Base-by-base conservation (phyloP, 2,329 filamentous ascomycete genomes). In the Raffaelea albimanens region DNA sequence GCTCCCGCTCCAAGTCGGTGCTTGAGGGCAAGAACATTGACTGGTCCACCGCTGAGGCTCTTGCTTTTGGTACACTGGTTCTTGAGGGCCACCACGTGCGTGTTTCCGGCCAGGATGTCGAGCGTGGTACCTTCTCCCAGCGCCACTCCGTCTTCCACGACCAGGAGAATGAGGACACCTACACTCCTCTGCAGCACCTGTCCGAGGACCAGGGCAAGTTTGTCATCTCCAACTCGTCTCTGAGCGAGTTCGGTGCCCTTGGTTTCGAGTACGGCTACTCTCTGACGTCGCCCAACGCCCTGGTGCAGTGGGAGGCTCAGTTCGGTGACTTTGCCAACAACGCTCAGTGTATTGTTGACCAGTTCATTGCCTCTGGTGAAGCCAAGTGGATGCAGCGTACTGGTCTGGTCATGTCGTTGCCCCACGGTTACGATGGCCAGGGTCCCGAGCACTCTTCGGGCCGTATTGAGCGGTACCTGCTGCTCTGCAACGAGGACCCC, bases 251-350 rank as follows among this genome's bases (percentile, higher is more conserved):
- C 47, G 75, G 73, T 59, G 85, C 81, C 52, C 86, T 98, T 53
- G 93, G 93, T 46, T 98, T 98, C 65, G 93, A 98, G 69, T 98
- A 98, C 61, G 93, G 93, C 52, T 98, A 98, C 75, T 98, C 93
- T 3, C 73, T 98, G 52, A 95, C 90, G 23, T 97, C 93, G 25
- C 93, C 93, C 49, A 95, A 96, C 63, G 91, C 93, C 34, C 80
- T 98, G 22, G 91, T 98, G 58, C 95, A 98, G 82, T 98, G 93
- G 93, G 93, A 98, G 72, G 93, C 93, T 34, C 93, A 98, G 69
- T 98, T 98, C 61, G 93, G 93, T 75, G 93, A 98, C 69, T 98
- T 98, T 61, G 93, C 93, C 76, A 98, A 98, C 78, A 98, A 96
- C 62, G 91, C 93, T 40, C 93, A 98, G 71, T 95, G 89, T 66